Base-by-base conservation (phyloP, 495 filamentous ascomycete genomes). In the Pyrenula aspistea region DNA sequence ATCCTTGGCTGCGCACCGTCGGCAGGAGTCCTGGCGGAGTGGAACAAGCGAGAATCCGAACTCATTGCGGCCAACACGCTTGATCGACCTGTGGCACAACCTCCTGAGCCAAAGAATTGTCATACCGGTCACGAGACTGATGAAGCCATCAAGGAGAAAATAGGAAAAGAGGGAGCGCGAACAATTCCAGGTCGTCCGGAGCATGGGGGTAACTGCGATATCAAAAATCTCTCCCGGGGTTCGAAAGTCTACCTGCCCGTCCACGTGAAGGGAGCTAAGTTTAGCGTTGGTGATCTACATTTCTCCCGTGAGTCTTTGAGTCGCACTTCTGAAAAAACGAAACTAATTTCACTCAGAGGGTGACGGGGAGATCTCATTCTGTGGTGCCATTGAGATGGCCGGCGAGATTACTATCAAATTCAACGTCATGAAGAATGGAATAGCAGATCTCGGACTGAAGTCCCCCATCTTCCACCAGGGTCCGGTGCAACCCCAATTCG, bases 331-430 rank as follows among this genome's bases (percentile, higher is more conserved):
- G n/a, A 25, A 36, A 11, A 1, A 10, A 10, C 20, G 19, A 20
- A 11, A 11, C 42, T 11, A 48, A 15, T 21, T 24, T 53, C 2
- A 1, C 21, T 22, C 21, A 73, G 81, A 96, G 68, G 89, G 91
- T 22, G 90, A 95, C 65, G 92, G 92, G 2, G 92, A 97, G 68
- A 95, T 97, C 54, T 89, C 84, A 0, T 96, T 97, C 71, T 97
- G 92, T 63, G 92, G 92, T 12, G 92, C 91, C 10, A 97, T 97
- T 59, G 92, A 97, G 67, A 97, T 97, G 89, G 88, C 91, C 0
- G 92, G 92, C 20, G 71, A 90, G 15, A 94, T 97, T 60, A 97
- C 92, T 2, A 74, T 95, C 63, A 96, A 95, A 65, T 88, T 95
- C 75, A 83, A 77, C 51, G 83, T 97, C 11, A 83, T 97, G 76